A percentile compares a stretch with the other conserved stretches of the same genome.
These are phyloP conservation scores for Globisporangium viniferum DNA, from an alignment of 352 stramenopile genomes.

Conservation along the genomic window DNA sequence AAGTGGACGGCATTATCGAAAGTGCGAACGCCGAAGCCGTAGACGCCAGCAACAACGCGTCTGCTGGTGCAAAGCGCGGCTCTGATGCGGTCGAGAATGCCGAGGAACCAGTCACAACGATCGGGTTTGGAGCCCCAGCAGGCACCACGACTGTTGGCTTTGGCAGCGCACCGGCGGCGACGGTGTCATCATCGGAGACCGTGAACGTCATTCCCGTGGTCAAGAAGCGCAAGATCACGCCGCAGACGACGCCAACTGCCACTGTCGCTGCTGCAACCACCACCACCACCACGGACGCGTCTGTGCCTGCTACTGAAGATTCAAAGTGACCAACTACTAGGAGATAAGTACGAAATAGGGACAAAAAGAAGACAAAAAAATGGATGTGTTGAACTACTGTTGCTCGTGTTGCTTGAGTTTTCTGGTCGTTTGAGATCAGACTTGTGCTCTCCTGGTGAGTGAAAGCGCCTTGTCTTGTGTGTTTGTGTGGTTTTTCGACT, in stretches of 20 bases:
- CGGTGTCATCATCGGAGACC: slow-evolving; percentile 12
- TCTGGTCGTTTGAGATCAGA: neutral
- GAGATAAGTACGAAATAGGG: neutral
- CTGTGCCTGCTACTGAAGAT: neutral
- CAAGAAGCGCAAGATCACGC: slow-evolving; percentile 17
- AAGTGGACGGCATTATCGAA: slow-evolving; percentile 77
- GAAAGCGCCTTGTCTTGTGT: neutral
- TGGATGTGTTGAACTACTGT: neutral
- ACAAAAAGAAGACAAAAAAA: neutral
- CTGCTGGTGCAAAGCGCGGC: slow-evolving; percentile 5
- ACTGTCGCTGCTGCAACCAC: neutral
- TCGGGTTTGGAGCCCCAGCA: slow-evolving; percentile 50
- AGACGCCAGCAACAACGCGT: neutral
- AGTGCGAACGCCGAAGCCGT: slow-evolving; percentile 26
- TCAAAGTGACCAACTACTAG: neutral
- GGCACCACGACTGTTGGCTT: slow-evolving; percentile 47
- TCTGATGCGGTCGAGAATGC: slow-evolving; percentile 8
- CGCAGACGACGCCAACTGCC: neutral
- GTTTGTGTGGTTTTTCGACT: slow-evolving; percentile 1
- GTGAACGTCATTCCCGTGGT: slow-evolving; percentile 49
- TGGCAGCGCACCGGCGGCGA: slow-evolving; percentile 19
- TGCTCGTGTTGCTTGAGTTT: neutral
- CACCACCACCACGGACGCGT: neutral
- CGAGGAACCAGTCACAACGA: slow-evolving; percentile 44
- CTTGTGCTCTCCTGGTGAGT: neutral